Evolutionary conservation across 2,329 filamentous ascomycete genomes (phyloP), one percentile per base, ranked within the genome.

Genomic region (Cladosporium sp.): DNA sequence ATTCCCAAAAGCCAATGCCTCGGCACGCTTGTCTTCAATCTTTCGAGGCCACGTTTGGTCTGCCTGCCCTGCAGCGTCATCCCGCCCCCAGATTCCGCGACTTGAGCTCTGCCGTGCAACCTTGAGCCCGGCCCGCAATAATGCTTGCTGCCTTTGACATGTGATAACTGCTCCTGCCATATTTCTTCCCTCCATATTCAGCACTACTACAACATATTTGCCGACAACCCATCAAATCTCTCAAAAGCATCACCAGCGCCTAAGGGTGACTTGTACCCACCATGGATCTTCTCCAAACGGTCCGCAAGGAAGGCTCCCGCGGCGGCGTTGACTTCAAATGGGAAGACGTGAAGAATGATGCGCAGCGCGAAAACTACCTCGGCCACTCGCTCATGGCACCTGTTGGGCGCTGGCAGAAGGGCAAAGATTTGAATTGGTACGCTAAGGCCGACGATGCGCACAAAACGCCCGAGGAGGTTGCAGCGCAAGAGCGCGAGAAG

Each of bases 261-360:
- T 18, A 18, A n/a, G 12, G 29, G 28, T 21, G 28, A n/a, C 7
- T 3, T 6, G 6, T 16, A 53, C 8, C 6, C 59, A 79, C 29
- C 65, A 97, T 99, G 95, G 95, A 99, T 85, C 86, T 99, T 64
- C 88, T 98, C 64, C 91, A 93, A 67, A 92, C 91, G 50, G 90
- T 99, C 68, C 92, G 93, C 75, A 98, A 99, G 80, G 94, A 96
- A 78, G 88, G 88, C 68, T 88, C 85, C 68, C 95, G 95, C 71
- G 95, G 95, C 74, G 95, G 95, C 67, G 91, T 91, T 79, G 93
- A 97, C 78, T 99, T 99, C 82, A 93, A 89, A 80, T 98, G 95
- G 95, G 91, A 94, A 70, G 93, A 97, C 72, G 94, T 99, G 75
- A 90, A 94, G 77, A 88, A 84, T 70, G 96, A 93, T 59, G 82